Conservation (phyloP, 352 stramenopile species). For the Globisporangium uncinulatum region DNA sequence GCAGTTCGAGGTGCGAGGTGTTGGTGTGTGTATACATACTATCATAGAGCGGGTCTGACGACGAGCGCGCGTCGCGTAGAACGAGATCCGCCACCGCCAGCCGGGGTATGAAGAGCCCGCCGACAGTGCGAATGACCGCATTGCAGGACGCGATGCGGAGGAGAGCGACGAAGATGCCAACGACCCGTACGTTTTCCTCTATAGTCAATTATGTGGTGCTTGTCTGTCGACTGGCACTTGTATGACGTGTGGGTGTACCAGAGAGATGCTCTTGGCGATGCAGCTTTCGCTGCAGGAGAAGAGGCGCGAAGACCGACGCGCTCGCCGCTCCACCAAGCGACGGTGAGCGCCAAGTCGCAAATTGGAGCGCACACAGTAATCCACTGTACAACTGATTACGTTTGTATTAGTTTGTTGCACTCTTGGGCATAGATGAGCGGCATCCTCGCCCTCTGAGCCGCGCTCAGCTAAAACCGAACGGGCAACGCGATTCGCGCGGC, state of each 20-base stretch:
- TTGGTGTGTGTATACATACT: background rate
- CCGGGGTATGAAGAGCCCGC: slow-evolving; percentile 11
- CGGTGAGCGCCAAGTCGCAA: slow-evolving; percentile 16
- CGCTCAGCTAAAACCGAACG: slow-evolving; percentile 40
- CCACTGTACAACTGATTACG: no score
- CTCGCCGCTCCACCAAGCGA: slow-evolving; percentile 30
- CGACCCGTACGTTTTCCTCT: slow-evolving; percentile 29
- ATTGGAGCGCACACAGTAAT: no score
- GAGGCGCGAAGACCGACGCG: slow-evolving; percentile 47
- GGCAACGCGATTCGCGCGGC: slow-evolving; percentile 50
- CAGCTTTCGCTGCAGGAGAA: slow-evolving; percentile 60
- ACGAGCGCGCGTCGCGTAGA: slow-evolving; percentile 21
- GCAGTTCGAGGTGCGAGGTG: slow-evolving; percentile 65
- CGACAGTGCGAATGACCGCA: background rate
- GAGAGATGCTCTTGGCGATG: slow-evolving; percentile 46
- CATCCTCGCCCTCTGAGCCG: background rate
- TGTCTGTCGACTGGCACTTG: background rate
- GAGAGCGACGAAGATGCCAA: slow-evolving; percentile 23
- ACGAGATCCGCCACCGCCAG: slow-evolving; percentile 66
- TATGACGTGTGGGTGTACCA: slow-evolving; percentile 5
- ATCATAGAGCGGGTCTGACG: background rate
- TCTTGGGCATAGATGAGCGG: background rate
- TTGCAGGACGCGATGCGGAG: background rate
- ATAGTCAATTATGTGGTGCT: background rate
- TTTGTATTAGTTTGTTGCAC: no score